Evolutionary conservation across 306 rosid species (phyloP).

Genomic region (Sicyos baderoa): DNA sequence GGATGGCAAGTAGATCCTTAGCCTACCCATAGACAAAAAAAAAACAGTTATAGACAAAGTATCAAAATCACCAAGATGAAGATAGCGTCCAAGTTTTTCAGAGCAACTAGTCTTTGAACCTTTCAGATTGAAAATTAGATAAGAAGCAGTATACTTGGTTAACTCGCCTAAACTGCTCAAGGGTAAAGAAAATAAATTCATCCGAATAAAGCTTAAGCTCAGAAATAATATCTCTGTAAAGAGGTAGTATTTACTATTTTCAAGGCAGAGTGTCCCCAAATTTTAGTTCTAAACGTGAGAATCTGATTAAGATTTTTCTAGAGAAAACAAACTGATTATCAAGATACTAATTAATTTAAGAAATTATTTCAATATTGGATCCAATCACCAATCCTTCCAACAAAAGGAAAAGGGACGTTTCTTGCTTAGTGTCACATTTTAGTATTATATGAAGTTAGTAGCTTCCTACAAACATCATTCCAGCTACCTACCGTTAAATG

Average conservation of each 20-base stretch:
- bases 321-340: background rate
- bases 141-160: background rate
- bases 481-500: background rate
- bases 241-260: background rate
- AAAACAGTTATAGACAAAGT: background rate
- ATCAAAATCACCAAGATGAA: background rate
- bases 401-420: background rate
- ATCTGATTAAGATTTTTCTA: background rate
- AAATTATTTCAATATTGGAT: background rate
- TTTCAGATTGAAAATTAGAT: background rate
- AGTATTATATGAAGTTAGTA: background rate
- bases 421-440: slow-evolving; percentile 3
- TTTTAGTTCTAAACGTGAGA: background rate
- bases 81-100: background rate
- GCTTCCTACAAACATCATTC: background rate
- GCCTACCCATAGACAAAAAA: background rate
- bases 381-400: slow-evolving; percentile 1
- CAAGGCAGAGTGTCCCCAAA: slow-evolving; percentile 1
- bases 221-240: background rate
- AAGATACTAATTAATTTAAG: background rate
- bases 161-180: background rate
- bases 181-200: slow-evolving; percentile 1
- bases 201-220: background rate
- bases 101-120: background rate
- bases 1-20: background rate